These are phyloP conservation scores for Ogataea trehalophila DNA, from an alignment of 805 yeast genomes.

Conservation along the genomic window DNA sequence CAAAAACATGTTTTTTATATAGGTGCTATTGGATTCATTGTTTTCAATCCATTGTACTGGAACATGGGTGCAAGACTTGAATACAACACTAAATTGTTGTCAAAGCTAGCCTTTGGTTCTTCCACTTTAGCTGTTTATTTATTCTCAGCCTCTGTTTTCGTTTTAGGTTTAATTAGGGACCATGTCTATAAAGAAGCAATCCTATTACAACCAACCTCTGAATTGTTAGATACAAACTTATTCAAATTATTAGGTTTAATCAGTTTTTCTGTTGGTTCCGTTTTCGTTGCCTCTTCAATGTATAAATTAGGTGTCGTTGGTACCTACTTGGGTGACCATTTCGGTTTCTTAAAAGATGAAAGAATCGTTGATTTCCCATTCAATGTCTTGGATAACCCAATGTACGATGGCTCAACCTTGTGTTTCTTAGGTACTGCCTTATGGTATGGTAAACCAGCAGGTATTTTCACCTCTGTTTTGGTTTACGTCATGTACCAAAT, in stretches of 20 bases:
- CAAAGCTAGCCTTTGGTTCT: constrained; percentile 66
- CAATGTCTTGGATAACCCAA: constrained; percentile 86
- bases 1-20: neutral
- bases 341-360: constrained; percentile 88
- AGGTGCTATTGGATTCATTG: constrained; percentile 60
- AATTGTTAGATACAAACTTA: constrained; percentile 41
- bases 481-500: constrained; percentile 79
- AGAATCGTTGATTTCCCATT: constrained; percentile 93
- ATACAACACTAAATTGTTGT: constrained; percentile 68
- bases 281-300: constrained; percentile 82
- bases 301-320: constrained; percentile 92
- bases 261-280: constrained; percentile 64
- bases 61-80: constrained; percentile 86
- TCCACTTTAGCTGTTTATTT: constrained; percentile 75
- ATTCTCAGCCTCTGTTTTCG: constrained; percentile 78
- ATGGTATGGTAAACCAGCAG: constrained; percentile 87
- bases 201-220: constrained; percentile 61
- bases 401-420: constrained; percentile 91
- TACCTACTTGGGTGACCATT: constrained; percentile 94
- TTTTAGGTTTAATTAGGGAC: constrained; percentile 81
- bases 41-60: constrained; percentile 95
- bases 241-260: constrained; percentile 42
- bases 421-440: constrained; percentile 89
- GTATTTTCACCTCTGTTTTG: constrained; percentile 62
- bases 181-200: constrained; percentile 68